Base-by-base conservation (phyloP, 2,329 filamentous ascomycete genomes). In the Dactylellina parvicollis region DNA sequence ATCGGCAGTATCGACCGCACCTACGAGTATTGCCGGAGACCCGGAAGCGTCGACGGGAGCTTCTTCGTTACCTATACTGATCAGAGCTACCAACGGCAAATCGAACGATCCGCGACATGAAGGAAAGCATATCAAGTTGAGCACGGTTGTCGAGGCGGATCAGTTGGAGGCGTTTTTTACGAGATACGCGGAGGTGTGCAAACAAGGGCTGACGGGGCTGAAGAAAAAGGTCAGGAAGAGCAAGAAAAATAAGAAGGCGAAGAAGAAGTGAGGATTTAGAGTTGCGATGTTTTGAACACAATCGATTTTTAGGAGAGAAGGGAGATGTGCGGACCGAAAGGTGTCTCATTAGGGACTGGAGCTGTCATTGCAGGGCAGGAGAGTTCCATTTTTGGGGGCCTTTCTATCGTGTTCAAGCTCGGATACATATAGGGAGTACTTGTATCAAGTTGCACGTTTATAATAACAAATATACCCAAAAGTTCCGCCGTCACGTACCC, bases 141-240 rank as follows among this genome's bases (percentile, higher is more conserved):
- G 91, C 1, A 98, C 95, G 0, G 81, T 96, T 0, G 92, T 98
- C 0, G 85, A 90, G 62, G 87, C 90, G 0, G 87, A 89, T 67
- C 87, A 90, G 3, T 80, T 98, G 9, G 92, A 96, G 60, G 83
- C 81, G 0, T 99, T 99, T 79, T 99, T 92, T 80, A 83, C 84
- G 28, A 85, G 87, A 56, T 99, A 98, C 82, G 93, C 92, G 20
- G 95, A 98, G 77, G 85, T 92, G 2, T 97, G 93, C 82, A 97
- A 96, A 83, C 83, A 85, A 0, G 92, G 92, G 4, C 97, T 98
- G 92, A 85, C 86, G 52, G 89, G 89, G 5, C 80, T 99, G 82
- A 98, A 96, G 87, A 96, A 96, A 80, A 86, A 95, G 77, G 94
- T 98, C 82, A 87, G 92, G 79, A 96, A 90, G 81, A 94, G 92